Percentiles rank a stretch among this genome's conserved stretches.
Conservation (phyloP, 2,329 filamentous ascomycete genomes). For the Lecanosticta acicola region DNA sequence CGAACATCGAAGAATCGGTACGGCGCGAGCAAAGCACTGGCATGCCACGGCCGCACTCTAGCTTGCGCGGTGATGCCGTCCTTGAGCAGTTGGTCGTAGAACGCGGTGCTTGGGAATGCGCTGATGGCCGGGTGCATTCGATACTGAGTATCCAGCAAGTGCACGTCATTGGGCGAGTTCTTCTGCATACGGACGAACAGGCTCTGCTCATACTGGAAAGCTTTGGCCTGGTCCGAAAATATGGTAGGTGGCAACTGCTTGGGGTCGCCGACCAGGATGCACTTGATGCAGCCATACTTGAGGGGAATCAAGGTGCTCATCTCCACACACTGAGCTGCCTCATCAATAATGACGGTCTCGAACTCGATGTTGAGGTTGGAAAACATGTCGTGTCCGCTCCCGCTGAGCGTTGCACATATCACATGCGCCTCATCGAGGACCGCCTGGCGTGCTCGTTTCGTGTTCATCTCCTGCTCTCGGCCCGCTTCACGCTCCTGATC, state of each 20-base stretch:
- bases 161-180: conserved; percentile 80
- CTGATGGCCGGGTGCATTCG: conserved; percentile 99
- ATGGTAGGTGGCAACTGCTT: conserved; percentile 96
- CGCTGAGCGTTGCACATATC: conserved; percentile 89
- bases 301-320: conserved; percentile 92
- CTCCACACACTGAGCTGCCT: conserved; percentile 97
- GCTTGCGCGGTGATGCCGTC: conserved; percentile 77
- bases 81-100: conserved; percentile 82
- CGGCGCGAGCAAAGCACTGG: conserved; percentile 72
- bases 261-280: conserved; percentile 93
- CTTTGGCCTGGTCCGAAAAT: conserved; percentile 83
- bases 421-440: conserved; percentile 88
- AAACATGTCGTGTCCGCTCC: conserved; percentile 96
- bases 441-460: conserved; percentile 79
- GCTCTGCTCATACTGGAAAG: conserved; percentile 94
- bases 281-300: conserved; percentile 95
- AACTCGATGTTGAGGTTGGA: conserved; percentile 91
- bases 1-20: conserved; percentile 97
- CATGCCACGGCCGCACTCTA: conserved; percentile 78
- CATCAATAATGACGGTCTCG: conserved; percentile 96
- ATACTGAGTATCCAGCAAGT: conserved; percentile 95
- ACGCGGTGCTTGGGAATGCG: conserved; percentile 78
- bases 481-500: conserved; percentile 76
- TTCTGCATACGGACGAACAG: conserved; percentile 97
- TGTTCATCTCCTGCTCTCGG: conserved; percentile 79